Percentiles rank a stretch among this genome's conserved stretches.
Evolutionary conservation across 2,329 filamentous ascomycete genomes (phyloP).

Genomic region (Colletotrichum simmondsii): DNA sequence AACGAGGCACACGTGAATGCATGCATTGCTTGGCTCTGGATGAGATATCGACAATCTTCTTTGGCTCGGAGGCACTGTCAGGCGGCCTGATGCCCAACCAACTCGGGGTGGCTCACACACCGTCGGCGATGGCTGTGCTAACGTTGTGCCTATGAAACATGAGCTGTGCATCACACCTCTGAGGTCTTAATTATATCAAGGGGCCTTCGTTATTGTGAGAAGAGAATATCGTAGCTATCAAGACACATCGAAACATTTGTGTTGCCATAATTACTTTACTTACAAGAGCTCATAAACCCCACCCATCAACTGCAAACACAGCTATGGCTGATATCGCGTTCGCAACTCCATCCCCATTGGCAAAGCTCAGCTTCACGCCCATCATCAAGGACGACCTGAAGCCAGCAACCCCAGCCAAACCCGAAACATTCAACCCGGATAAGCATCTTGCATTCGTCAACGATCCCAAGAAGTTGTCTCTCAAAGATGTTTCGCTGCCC

Average conservation of each 20-base stretch:
- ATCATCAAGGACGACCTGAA: slow-evolving; percentile 1
- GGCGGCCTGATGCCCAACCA: neutral
- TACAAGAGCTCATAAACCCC: too few relatives aligned
- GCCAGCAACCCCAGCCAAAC: neutral
- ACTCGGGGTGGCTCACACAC: too few relatives aligned
- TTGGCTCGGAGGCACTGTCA: neutral
- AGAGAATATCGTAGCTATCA: too few relatives aligned
- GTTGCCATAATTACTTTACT: too few relatives aligned
- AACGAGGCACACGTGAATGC: neutral
- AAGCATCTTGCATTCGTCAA: slow-evolving; percentile 66
- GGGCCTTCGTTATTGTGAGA: too few relatives aligned
- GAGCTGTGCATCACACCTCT: too few relatives aligned
- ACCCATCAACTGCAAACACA: too few relatives aligned
- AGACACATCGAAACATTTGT: too few relatives aligned
- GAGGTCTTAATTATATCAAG: too few relatives aligned
- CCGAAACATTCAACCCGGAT: slow-evolving; percentile 58
- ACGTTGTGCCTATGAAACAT: neutral
- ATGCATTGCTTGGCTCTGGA: neutral
- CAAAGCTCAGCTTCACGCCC: slow-evolving; percentile 6
- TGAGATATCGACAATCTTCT: neutral
- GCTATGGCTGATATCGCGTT: neutral
- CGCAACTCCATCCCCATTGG: neutral
- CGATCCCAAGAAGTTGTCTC: slow-evolving; percentile 63
- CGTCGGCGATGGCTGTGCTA: too few relatives aligned
- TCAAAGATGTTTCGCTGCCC: slow-evolving; percentile 67